Evolutionary conservation across 352 stramenopile species (phyloP), one percentile per base, ranked within the genome.

Genomic region (Globisporangium echinulatum): DNA sequence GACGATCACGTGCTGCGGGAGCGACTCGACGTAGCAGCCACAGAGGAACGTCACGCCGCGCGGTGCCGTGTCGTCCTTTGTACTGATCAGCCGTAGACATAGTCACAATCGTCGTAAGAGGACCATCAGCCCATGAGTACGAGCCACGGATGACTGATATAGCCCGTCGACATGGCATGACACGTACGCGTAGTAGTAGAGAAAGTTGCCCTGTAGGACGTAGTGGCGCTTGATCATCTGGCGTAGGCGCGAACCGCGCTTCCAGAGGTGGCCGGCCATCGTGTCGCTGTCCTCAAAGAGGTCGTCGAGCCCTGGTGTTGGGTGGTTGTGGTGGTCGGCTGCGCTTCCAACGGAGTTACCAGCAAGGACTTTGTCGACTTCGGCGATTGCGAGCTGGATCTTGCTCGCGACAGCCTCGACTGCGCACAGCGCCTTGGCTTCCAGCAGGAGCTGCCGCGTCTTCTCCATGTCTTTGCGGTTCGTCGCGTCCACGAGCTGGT

Each of bases 171-270:
- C 19, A 25, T 2, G 19, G 40, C 14, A 14, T n/a, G 11, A n/a
- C 58, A 47, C 47, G 53, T 74, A 90, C 76, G 80, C 70, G 59
- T 93, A 94, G 60, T 91, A 94, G 68, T 95, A 95, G 19, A 95
- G 77, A 55, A 96, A 96, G 49, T 90, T 93, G 62, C 85, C 86
- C 60, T 94, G 84, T 14, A 96, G 65, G 19, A 88, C 79, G 68
- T 93, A 94, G 64, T 92, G 76, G 40, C 82, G 77, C 65, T 88
- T 90, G 69, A 87, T 92, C 84, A 95, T 94, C 49, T 92, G 82
- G 2, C 86, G 82, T n/a, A 95, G 66, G 11, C 82, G 79, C 15
- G 74, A 80, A 25, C 83, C 85, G 4, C 82, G 83, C 53, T 94
- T 94, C 79, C 78, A 92, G 7, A 93, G 66, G 19, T 87, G 74